phyloP scores from a whole-genome alignment of 2,329 filamentous ascomycete genomes.

The Ophiostoma perfectum region DNA sequence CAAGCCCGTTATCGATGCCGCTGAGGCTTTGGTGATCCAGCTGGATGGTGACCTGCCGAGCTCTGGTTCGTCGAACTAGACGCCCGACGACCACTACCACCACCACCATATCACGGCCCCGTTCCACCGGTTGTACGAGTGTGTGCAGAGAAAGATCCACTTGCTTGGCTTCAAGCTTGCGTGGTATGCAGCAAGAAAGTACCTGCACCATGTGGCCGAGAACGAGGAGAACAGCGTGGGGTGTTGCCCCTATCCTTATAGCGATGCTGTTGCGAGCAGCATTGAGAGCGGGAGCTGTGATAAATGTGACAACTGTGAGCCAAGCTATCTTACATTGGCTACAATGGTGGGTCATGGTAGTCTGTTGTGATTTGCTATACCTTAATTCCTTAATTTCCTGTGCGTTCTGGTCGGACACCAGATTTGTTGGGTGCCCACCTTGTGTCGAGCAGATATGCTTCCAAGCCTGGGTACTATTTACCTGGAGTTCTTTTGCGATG shows the following conservation, averaged over 20 bases:
- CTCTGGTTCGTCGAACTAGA: not conserved
- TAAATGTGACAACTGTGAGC: not conserved
- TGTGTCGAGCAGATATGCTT: not conserved
- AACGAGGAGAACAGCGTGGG: not conserved
- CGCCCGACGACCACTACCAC: not conserved
- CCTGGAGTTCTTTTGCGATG: no score
- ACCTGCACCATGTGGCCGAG: not conserved
- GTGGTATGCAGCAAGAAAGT: slow-evolving; percentile 11
- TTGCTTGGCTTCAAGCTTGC: slow-evolving; percentile 2
- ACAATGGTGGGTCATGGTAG: not conserved
- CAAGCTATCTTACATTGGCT: not conserved
- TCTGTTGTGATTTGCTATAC: not conserved
- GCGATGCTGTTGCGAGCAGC: not conserved
- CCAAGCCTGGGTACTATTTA: no score
- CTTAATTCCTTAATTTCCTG: not conserved
- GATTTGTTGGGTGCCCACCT: not conserved
- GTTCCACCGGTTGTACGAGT: not conserved
- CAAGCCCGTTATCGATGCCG: slow-evolving; percentile 15
- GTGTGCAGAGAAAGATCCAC: not conserved
- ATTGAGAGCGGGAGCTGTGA: not conserved
- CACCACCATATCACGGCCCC: not conserved
- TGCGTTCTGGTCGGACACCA: not conserved
- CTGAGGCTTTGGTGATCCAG: slow-evolving; percentile 17
- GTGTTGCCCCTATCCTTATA: not conserved
- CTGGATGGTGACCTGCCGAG: slow-evolving; percentile 15